These are phyloP conservation scores for Saussurea involucrata DNA, from an alignment of 129 eudicot species.

Conservation along the genomic window DNA sequence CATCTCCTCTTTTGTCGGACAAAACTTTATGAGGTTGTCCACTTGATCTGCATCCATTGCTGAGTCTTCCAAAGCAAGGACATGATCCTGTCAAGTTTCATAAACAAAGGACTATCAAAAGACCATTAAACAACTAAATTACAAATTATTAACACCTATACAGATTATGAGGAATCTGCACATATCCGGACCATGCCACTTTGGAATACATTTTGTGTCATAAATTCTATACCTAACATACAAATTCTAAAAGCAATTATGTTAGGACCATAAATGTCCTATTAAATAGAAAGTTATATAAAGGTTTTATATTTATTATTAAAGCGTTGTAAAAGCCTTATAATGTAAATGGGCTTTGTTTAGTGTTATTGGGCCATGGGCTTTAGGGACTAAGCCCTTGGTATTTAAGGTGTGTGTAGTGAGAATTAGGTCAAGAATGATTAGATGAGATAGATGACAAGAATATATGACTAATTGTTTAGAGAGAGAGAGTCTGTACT, in stretches of 20 bases:
- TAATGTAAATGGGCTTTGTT: too few relatives aligned
- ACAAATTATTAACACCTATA: not conserved
- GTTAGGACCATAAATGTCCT: too few relatives aligned
- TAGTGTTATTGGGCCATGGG: too few relatives aligned
- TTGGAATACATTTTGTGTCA: not conserved
- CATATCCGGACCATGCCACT: not conserved
- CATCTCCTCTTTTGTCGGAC: conserved; percentile 95
- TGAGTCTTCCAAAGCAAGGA: conserved; percentile 79
- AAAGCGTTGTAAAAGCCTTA: too few relatives aligned
- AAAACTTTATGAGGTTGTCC: conserved; percentile 92
- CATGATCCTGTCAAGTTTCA: conserved; percentile 53
- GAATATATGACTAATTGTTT: too few relatives aligned
- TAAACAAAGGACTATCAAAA: conserved; percentile 1
- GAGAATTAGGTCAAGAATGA: too few relatives aligned
- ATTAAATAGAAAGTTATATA: too few relatives aligned
- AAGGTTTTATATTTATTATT: too few relatives aligned
- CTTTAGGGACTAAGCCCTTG: too few relatives aligned
- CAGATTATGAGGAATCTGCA: not conserved
- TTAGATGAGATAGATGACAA: too few relatives aligned
- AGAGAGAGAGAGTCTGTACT: too few relatives aligned
- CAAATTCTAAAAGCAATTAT: not conserved
- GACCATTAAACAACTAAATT: not conserved
- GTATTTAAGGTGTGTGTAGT: too few relatives aligned
- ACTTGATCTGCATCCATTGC: conserved; percentile 90
- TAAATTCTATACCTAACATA: not conserved